These are phyloP conservation scores for Fusarium sp. DNA, from an alignment of 2,329 filamentous ascomycete species.

Conservation along the genomic window DNA sequence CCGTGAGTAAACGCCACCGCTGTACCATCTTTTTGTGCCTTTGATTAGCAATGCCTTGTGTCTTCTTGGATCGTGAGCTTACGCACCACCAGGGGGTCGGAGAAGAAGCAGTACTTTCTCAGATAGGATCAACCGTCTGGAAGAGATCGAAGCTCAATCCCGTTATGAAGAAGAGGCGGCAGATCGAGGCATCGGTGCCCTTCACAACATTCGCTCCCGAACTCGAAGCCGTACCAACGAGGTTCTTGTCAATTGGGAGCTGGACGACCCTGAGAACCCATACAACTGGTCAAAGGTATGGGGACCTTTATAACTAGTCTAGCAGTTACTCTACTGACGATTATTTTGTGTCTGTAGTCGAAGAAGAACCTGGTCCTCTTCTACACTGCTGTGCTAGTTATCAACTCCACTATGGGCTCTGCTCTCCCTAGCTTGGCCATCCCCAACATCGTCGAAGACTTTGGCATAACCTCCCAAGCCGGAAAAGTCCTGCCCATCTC, in stretches of 20 bases:
- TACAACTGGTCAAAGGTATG: slow-evolving; percentile 63
- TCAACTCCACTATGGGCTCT: slow-evolving; percentile 77
- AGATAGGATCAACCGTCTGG: slow-evolving; percentile 43
- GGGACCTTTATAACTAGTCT: background rate
- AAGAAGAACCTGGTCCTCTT: slow-evolving; percentile 68
- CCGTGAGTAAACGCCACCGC: slow-evolving; percentile 37
- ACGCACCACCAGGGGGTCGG: slow-evolving; percentile 40
- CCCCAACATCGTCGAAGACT: slow-evolving; percentile 68
- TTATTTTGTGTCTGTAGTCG: slow-evolving; percentile 48
- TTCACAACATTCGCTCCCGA: slow-evolving; percentile 51
- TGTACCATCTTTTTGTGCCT: background rate
- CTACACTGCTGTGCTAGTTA: slow-evolving; percentile 68
- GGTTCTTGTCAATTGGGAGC: slow-evolving; percentile 59
- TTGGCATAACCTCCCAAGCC: slow-evolving; percentile 62
- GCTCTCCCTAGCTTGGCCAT: slow-evolving; percentile 74
- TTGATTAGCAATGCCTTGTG: background rate
- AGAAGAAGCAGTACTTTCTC: slow-evolving; percentile 40
- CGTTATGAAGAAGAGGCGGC: slow-evolving; percentile 58
- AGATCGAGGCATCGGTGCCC: slow-evolving; percentile 50
- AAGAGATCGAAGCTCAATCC: slow-evolving; percentile 56
- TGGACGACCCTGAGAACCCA: slow-evolving; percentile 64
- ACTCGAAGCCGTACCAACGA: slow-evolving; percentile 50
- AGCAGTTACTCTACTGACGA: background rate
- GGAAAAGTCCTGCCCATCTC: slow-evolving; percentile 70
- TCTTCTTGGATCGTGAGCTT: slow-evolving; percentile 15